These are phyloP conservation scores for Kandelia obovata DNA, from an alignment of 345 rosid species.

Conservation along the genomic window DNA sequence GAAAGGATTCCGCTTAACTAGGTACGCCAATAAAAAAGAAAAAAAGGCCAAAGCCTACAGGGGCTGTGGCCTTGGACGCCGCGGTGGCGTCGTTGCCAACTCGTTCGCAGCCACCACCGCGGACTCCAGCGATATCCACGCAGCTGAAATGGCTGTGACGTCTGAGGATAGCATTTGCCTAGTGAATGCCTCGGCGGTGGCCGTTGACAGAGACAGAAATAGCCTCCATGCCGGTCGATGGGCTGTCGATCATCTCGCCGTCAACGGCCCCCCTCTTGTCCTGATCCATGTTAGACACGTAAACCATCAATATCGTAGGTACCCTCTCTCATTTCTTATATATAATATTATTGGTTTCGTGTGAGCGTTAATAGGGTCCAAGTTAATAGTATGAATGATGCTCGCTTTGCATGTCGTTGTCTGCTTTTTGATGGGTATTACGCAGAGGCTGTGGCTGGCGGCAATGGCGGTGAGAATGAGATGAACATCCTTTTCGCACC, in stretches of 20 bases:
- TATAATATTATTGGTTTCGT: too few relatives aligned
- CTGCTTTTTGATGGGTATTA: background rate
- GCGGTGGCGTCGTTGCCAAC: too few relatives aligned
- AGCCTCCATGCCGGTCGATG: slow-evolving; percentile 82
- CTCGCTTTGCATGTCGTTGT: too few relatives aligned
- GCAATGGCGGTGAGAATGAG: slow-evolving; percentile 32
- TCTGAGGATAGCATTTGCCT: slow-evolving; percentile 32
- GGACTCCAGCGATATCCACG: too few relatives aligned
- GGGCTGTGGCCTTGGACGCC: too few relatives aligned
- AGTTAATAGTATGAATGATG: too few relatives aligned
- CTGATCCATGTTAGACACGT: slow-evolving; percentile 62
- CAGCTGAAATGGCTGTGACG: slow-evolving; percentile 17
- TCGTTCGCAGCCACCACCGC: too few relatives aligned
- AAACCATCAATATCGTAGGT: slow-evolving; percentile 55
- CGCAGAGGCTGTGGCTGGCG: slow-evolving; percentile 15
- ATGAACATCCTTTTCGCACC: slow-evolving; percentile 50
- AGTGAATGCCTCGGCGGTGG: slow-evolving; percentile 52
- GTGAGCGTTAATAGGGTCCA: too few relatives aligned
- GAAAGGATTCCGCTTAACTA: too few relatives aligned
- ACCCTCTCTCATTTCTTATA: slow-evolving; percentile 34
- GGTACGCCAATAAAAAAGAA: too few relatives aligned
- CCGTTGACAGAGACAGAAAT: slow-evolving; percentile 79
- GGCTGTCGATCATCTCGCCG: slow-evolving; percentile 67
- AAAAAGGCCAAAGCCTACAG: too few relatives aligned
- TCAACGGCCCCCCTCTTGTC: slow-evolving; percentile 36